Base-by-base conservation (phyloP, 371 early-diverging fungal genomes). In the Actinomortierella wolfii region DNA sequence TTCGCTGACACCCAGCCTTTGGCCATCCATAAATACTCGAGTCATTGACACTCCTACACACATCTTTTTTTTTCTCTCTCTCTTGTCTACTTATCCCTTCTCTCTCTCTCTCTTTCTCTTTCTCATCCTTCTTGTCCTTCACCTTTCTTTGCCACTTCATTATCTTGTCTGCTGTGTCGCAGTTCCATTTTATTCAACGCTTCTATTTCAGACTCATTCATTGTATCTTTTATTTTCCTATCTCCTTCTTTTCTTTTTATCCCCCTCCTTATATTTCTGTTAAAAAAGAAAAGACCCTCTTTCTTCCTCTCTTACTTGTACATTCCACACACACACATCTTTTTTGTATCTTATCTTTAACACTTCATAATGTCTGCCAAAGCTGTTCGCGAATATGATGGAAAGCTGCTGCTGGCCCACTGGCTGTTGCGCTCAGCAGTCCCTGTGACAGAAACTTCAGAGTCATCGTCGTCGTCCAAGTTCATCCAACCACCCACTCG, bases 321-420 rank as follows among this genome's bases (percentile, higher is more conserved):
- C 25, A 48, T 48, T 24, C 14, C 17, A 4, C 0, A 14, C 15
- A 5, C 25, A 24, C 21, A 48, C 25, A 24, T 15, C 17, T 6
- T 51, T 28, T 25, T 28, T n/a, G 28, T 25, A n/a, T n/a, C 51
- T 26, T n/a, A 48, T 24, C 49, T 7, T 1, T 15, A 18, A 34
- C 24, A 28, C 7, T 9, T 39, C 45, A 64, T 51, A 62, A 95
- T 96, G 96, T 94, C 95, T 67, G 95, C 97, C 66, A 95, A 96
- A 81, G 89, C 98, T 51, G 92, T 97, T 68, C 88, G 94, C 78
- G 98, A 97, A 83, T 97, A 89, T 78, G 96, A 96, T 79, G 98
- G 98, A 68, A 97, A 97, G 87, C 89, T 88, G 48, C 81, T 97
- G 65, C 84, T 97, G 57, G 89, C 93, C 63, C 83, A 96, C 82